These are phyloP conservation scores for Aspergillus biplanus DNA, from an alignment of 495 filamentous ascomycete genomes.

Conservation along the genomic window DNA sequence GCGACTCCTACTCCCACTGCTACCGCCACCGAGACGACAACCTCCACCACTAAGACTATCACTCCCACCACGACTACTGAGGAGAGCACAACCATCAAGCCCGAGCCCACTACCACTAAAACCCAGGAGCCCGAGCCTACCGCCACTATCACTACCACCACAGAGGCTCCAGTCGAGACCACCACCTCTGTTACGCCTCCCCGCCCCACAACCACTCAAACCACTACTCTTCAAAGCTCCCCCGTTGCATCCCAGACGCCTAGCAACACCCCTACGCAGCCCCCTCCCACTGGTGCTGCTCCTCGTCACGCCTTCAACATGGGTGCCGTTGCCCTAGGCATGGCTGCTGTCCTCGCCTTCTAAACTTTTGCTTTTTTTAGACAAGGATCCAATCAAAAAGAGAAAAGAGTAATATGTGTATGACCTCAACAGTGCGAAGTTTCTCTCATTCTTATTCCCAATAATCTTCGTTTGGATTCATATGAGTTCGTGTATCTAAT, in stretches of 20 bases:
- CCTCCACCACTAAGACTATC: conserved; percentile 31
- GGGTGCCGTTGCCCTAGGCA: conserved; percentile 49
- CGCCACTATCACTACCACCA: conserved; percentile 17
- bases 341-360: conserved; percentile 46
- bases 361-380: conserved; percentile 27
- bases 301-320: conserved; percentile 49
- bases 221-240: conserved; percentile 30
- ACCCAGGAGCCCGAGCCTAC: conserved; percentile 1
- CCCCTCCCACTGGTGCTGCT: conserved; percentile 51
- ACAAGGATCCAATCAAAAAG: not conserved
- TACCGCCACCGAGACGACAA: conserved; percentile 23
- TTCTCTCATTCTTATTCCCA: not conserved
- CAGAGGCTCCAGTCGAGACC: conserved; percentile 18
- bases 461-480: conserved; percentile 6
- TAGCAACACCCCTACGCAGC: conserved; percentile 32
- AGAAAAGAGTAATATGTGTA: not conserved
- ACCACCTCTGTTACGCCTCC: conserved; percentile 21
- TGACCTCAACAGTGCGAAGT: not conserved
- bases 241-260: conserved; percentile 29
- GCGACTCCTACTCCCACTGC: conserved; percentile 18
- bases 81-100: conserved; percentile 29
- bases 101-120: conserved; percentile 22
- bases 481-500: conserved; percentile 1
- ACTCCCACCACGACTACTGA: conserved; percentile 19
- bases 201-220: conserved; percentile 20